Evolutionary conservation across 345 rosid species (phyloP).

Genomic region (Passiflora organensis): DNA sequence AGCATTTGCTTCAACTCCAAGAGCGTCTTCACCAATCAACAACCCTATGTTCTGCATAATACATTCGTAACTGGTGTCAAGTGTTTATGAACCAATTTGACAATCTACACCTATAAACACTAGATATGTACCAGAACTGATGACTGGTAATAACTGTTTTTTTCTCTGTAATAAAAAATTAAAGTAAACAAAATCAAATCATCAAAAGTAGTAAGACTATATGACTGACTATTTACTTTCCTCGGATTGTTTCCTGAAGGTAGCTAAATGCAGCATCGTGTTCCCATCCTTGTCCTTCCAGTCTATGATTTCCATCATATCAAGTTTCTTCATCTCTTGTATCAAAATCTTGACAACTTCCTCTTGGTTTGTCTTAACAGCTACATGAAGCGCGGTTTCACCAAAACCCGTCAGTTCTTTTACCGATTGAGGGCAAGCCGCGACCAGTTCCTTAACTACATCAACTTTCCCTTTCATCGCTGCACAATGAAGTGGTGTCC

Average conservation of each 20-base stretch:
- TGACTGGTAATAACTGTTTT: too few relatives aligned
- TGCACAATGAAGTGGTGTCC: conserved; percentile 3
- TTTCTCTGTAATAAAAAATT: too few relatives aligned
- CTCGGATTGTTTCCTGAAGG: conserved; percentile 7
- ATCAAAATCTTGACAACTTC: background rate
- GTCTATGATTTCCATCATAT: conserved; percentile 1
- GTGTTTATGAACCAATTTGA: too few relatives aligned
- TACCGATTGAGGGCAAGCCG: background rate
- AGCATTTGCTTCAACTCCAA: background rate
- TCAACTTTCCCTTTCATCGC: background rate
- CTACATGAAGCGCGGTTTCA: conserved; percentile 8
- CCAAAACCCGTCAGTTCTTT: background rate
- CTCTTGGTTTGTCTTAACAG: background rate
- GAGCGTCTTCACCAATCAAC: conserved; percentile 3
- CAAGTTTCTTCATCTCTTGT: background rate
- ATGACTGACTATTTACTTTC: background rate
- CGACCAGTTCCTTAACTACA: background rate
- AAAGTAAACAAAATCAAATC: too few relatives aligned
- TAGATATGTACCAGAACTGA: background rate
- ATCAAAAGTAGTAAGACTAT: too few relatives aligned
- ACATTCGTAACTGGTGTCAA: too few relatives aligned
- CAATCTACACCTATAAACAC: too few relatives aligned
- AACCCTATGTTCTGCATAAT: conserved; percentile 1
- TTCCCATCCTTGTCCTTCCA: conserved; percentile 3
- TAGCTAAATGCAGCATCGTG: conserved; percentile 1